Evolutionary conservation across 108 stramenopile species (phyloP).

Genomic region (Parietichytrium sp.): DNA sequence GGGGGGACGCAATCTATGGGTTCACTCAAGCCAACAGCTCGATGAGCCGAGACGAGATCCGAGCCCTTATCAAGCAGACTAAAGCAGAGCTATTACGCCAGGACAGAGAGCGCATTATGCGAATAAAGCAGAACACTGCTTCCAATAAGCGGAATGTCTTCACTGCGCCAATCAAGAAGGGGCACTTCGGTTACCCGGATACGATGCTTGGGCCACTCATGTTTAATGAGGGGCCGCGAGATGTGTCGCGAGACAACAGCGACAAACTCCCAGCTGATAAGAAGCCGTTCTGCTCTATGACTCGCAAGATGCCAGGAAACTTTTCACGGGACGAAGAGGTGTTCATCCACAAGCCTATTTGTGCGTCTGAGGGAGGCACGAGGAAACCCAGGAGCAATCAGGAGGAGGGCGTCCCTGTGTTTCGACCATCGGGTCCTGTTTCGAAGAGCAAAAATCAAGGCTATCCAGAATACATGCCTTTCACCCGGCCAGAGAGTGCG

Average conservation of each 20-base stretch:
- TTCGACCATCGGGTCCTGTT: not conserved
- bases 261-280: not conserved
- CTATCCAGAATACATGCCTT: slow-evolving; percentile 19
- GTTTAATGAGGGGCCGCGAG: slow-evolving; percentile 10
- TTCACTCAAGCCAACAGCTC: not conserved
- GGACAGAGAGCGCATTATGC: not conserved
- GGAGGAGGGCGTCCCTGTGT: no score
- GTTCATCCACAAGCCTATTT: slow-evolving; percentile 19
- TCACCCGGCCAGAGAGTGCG: not conserved
- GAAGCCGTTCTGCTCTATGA: not conserved
- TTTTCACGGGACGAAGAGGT: slow-evolving; percentile 11
- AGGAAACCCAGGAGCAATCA: not conserved
- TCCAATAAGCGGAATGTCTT: not conserved
- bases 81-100: not conserved
- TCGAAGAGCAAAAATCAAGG: no score
- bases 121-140: not conserved
- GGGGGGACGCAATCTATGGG: not conserved
- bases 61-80: not conserved
- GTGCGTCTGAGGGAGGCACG: slow-evolving; percentile 3
- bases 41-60: slow-evolving; percentile 5
- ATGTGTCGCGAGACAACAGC: slow-evolving; percentile 31
- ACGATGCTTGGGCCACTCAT: not conserved
- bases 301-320: not conserved
- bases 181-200: not conserved
- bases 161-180: slow-evolving; percentile 15